Percentiles rank a stretch among this genome's conserved stretches.
These are phyloP conservation scores for Fusarium neocosmosporiellum DNA, from an alignment of 2,329 filamentous ascomycete species.

Conservation along the genomic window DNA sequence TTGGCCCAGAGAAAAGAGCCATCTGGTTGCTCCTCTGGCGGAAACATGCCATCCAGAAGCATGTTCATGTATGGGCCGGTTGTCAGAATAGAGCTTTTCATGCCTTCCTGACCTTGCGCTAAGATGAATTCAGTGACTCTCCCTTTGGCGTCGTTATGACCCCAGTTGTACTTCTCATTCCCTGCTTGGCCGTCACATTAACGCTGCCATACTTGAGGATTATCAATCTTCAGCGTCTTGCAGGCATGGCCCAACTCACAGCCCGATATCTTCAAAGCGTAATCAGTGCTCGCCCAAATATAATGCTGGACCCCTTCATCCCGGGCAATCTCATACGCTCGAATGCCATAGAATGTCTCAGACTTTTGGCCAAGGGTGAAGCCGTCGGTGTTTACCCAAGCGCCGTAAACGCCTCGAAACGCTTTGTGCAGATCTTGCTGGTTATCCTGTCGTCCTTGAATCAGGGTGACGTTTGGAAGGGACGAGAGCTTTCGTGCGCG, in stretches of 20 bases:
- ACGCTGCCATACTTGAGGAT: no score
- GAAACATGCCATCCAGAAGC: not conserved
- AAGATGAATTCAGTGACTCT: constrained; percentile 6
- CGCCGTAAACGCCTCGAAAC: constrained; percentile 12
- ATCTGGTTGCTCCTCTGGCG: not conserved
- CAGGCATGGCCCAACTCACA: constrained; percentile 4
- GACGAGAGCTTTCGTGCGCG: not conserved
- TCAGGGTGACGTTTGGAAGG: constrained; percentile 6
- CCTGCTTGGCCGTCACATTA: not conserved
- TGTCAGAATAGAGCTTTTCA: not conserved
- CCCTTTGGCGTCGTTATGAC: constrained; percentile 14
- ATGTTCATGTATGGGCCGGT: not conserved
- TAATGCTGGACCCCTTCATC: constrained; percentile 19
- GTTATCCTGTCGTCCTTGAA: constrained; percentile 18
- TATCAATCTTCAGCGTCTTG: no score
- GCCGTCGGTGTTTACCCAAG: constrained; percentile 29
- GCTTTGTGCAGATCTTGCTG: constrained; percentile 8
- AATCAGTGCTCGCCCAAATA: constrained; percentile 9
- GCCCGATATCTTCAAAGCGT: constrained; percentile 16
- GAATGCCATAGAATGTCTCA: constrained; percentile 26
- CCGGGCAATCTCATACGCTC: constrained; percentile 27
- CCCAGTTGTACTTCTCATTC: constrained; percentile 14
- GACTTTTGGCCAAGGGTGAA: constrained; percentile 26
- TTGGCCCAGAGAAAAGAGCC: not conserved
- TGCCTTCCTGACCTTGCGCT: not conserved